Conservation (phyloP, 2,329 filamentous ascomycete genomes). For the Lecanicillium sp. region DNA sequence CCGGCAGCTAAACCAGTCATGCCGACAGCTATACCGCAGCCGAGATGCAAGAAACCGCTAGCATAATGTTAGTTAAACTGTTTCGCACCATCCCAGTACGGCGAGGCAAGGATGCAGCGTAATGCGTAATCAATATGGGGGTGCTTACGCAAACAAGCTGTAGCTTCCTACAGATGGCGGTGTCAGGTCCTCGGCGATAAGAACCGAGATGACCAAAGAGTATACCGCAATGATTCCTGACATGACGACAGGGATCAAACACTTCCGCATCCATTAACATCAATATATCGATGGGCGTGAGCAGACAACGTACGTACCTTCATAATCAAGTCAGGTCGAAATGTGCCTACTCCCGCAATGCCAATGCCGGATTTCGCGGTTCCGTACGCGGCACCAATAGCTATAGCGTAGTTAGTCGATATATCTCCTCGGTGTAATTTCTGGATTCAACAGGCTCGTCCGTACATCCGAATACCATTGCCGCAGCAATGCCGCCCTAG, state of each 20-base stretch:
- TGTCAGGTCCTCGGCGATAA: conserved; percentile 85
- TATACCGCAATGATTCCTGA: conserved; percentile 99
- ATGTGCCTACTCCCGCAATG: conserved; percentile 79
- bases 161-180: conserved; percentile 63
- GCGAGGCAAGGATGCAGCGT: neutral
- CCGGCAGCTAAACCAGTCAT: conserved; percentile 89
- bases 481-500: conserved; percentile 70
- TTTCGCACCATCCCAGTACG: neutral
- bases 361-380: conserved; percentile 86
- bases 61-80: conserved; percentile 18
- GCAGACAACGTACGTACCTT: conserved; percentile 52
- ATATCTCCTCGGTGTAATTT: neutral
- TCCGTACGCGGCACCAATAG: conserved; percentile 73
- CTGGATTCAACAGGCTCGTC: conserved; percentile 12
- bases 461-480: conserved; percentile 82
- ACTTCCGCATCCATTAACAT: conserved; percentile 42
- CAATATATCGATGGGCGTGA: neutral
- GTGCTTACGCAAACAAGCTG: conserved; percentile 72
- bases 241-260: conserved; percentile 88
- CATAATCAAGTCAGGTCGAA: conserved; percentile 84
- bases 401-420: conserved; percentile 26
- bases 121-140: neutral
- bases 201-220: conserved; percentile 90
- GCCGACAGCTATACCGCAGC: conserved; percentile 83
- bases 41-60: conserved; percentile 89